Evolutionary conservation across 768 basidiomycete species (phyloP), one percentile per base, ranked within the genome.

Genomic region (Mycena crocata): DNA sequence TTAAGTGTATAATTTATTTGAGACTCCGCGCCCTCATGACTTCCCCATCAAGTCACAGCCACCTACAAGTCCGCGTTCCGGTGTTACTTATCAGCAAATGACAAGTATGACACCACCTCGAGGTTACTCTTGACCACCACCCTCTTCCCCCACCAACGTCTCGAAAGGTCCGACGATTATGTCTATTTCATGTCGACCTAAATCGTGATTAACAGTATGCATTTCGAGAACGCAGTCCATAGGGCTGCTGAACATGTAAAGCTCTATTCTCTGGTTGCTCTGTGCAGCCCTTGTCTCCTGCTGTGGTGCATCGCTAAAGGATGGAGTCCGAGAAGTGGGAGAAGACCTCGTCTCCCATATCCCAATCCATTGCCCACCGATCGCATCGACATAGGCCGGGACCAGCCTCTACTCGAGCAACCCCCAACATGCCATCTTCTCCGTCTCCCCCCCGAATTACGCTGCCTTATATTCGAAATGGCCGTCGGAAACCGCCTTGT

Each of bases 401-500:
- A 37, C 6, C 3, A 14, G 32, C 39, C 28, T 26, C 14, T 9
- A n/a, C 2, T 28, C 45, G 45, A 32, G 19, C 57, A 45, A 32
- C 45, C 45, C 10, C 28, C 49, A 13, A 26, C 59, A 26, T 61
- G 59, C 49, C 59, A 34, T 30, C 42, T 61, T 12, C 59, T 61
- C 21, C 59, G 37, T 19, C 23, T 61, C n/a, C 59, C 59, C 8
- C 26, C 49, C 0, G 59, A 61, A 37, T 31, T 61, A n/a, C 49
- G 59, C 37, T 15, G 28, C 21, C 35, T 50, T n/a, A 61, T 61
- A 13, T 51, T 61, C 24, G 59, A 61, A 32, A n/a, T 61, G 30
- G 59, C 49, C 9, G 59, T 42, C 14, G 49, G 59, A 23, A 50
- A 51, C 35, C 59, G 59, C 14, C 49, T 61, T 21, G 49, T 61